These are phyloP conservation scores for Fulvia fulva DNA, from an alignment of 2,329 filamentous ascomycete species.

Conservation along the genomic window DNA sequence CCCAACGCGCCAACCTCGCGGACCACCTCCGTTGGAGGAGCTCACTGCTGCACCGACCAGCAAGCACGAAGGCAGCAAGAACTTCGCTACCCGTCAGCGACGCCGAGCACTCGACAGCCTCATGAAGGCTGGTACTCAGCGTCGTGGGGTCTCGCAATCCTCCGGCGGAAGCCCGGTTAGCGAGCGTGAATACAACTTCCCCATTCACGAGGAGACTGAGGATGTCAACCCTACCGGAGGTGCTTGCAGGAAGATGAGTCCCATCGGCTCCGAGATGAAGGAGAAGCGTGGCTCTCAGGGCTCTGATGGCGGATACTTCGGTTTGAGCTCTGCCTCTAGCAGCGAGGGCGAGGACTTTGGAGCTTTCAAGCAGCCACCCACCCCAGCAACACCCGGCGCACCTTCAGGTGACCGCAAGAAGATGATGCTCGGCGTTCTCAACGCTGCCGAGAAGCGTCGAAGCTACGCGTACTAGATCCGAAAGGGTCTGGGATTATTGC, in stretches of 20 bases:
- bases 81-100: slow-evolving; percentile 89
- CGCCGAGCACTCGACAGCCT: slow-evolving; percentile 89
- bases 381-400: slow-evolving; percentile 67
- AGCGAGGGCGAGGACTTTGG: slow-evolving; percentile 50
- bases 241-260: slow-evolving; percentile 35
- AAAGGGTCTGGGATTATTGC: neutral
- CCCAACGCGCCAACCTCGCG: slow-evolving; percentile 85
- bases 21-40: slow-evolving; percentile 87
- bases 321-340: slow-evolving; percentile 67
- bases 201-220: slow-evolving; percentile 63
- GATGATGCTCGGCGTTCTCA: slow-evolving; percentile 82
- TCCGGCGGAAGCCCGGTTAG: slow-evolving; percentile 71
- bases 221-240: slow-evolving; percentile 57
- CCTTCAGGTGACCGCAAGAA: slow-evolving; percentile 69
- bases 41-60: slow-evolving; percentile 83
- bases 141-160: slow-evolving; percentile 66
- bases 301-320: slow-evolving; percentile 35
- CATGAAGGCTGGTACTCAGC: slow-evolving; percentile 81
- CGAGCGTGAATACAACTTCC: slow-evolving; percentile 68
- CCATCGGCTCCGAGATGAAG: slow-evolving; percentile 37
- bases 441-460: slow-evolving; percentile 86
- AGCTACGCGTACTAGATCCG: slow-evolving; percentile 53
- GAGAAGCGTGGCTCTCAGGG: slow-evolving; percentile 35
- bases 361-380: slow-evolving; percentile 35
- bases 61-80: slow-evolving; percentile 93